A percentile compares a stretch with the other conserved stretches of the same genome.
Evolutionary conservation across 257 asterid species (phyloP).

Genomic region (Jacaranda mimosifolia): DNA sequence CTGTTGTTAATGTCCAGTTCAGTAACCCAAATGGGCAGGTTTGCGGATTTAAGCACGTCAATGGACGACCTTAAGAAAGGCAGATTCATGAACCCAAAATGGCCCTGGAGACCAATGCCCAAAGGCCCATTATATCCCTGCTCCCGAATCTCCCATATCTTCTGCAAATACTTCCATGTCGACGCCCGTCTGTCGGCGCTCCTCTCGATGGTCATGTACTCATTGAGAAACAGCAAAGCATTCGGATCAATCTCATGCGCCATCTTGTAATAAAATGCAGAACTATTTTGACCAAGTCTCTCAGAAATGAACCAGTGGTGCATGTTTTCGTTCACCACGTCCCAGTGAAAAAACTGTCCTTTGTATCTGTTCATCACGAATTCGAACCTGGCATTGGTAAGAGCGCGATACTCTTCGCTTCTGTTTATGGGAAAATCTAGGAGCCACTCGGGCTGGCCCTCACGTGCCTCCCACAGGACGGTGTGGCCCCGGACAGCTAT

Average conservation of each 20-base stretch:
- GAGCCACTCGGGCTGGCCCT: constrained; percentile 25
- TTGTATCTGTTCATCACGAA: constrained; percentile 35
- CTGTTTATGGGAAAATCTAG: background rate
- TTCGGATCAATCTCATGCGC: constrained; percentile 39
- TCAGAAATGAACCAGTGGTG: constrained; percentile 18
- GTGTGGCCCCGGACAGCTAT: constrained; percentile 47
- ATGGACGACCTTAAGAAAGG: constrained; percentile 45
- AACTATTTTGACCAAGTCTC: constrained; percentile 19
- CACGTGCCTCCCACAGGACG: constrained; percentile 38
- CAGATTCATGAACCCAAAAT: constrained; percentile 28
- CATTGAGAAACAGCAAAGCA: constrained; percentile 44
- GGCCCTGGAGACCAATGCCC: constrained; percentile 45
- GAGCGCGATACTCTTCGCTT: background rate
- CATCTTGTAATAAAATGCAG: constrained; percentile 20
- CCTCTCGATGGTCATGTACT: constrained; percentile 43
- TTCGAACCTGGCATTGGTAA: background rate
- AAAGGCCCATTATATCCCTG: constrained; percentile 34
- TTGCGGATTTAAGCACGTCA: constrained; percentile 35
- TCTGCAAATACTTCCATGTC: constrained; percentile 43
- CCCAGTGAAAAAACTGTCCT: constrained; percentile 48
- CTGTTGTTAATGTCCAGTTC: constrained; percentile 37
- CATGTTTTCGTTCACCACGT: constrained; percentile 50
- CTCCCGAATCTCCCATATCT: constrained; percentile 23
- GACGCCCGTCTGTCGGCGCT: constrained; percentile 8
- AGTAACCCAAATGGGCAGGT: constrained; percentile 48